phyloP scores from a whole-genome alignment of 352 stramenopile genomes.

The Saprolegnia diclina region DNA sequence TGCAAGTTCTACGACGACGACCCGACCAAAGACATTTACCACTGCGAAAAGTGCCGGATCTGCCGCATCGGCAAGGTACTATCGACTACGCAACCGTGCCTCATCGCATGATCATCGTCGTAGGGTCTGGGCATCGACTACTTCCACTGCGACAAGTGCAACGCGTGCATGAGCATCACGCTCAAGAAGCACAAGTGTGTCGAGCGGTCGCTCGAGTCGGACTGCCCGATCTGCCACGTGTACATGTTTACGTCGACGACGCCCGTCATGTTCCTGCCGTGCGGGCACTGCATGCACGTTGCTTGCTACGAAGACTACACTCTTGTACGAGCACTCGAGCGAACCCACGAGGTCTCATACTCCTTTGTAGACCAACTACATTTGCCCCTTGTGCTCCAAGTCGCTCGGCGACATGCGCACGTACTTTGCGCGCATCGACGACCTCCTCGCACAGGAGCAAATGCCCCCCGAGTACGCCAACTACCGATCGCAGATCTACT shows the following conservation, averaged over 20 bases:
- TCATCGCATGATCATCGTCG: not conserved
- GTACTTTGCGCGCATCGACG: slow-evolving; percentile 83
- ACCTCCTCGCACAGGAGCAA: slow-evolving; percentile 69
- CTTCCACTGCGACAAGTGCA: slow-evolving; percentile 97
- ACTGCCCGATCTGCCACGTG: slow-evolving; percentile 93
- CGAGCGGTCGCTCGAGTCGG: slow-evolving; percentile 90
- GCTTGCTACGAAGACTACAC: slow-evolving; percentile 93
- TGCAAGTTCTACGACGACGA: slow-evolving; percentile 96
- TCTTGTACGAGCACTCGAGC: slow-evolving; percentile 36
- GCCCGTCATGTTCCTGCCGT: slow-evolving; percentile 91
- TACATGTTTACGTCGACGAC: slow-evolving; percentile 96
- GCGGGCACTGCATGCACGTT: slow-evolving; percentile 95
- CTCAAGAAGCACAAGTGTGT: slow-evolving; percentile 91
- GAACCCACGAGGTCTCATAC: not conserved
- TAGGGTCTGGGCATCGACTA: slow-evolving; percentile 94
- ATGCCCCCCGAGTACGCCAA: slow-evolving; percentile 76
- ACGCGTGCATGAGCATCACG: slow-evolving; percentile 93
- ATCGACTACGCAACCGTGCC: not conserved
- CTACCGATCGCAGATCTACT: slow-evolving; percentile 71
- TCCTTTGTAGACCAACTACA: slow-evolving; percentile 82
- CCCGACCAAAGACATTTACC: slow-evolving; percentile 91
- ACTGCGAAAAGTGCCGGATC: slow-evolving; percentile 98
- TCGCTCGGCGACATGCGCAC: slow-evolving; percentile 92
- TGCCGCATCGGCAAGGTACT: slow-evolving; percentile 88
- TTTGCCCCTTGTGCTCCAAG: slow-evolving; percentile 93